phyloP scores from a whole-genome alignment of 1,139 yeast species.

The Arxiozyma slooffiae region DNA sequence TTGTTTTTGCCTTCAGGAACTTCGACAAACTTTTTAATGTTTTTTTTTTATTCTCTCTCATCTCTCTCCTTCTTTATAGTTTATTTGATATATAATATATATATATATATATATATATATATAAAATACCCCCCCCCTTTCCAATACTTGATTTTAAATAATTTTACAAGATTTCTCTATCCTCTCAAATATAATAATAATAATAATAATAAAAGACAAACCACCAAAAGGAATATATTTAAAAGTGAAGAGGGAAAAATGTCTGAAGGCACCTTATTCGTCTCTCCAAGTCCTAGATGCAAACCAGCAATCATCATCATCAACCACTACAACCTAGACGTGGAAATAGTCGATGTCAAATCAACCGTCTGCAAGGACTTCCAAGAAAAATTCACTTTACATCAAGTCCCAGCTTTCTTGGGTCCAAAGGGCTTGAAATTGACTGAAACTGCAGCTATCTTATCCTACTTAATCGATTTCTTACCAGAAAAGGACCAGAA shows the following conservation, averaged over 20 bases:
- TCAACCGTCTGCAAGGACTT: constrained; percentile 32
- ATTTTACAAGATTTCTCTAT: too few relatives aligned
- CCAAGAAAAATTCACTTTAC: constrained; percentile 55
- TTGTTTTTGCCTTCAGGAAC: too few relatives aligned
- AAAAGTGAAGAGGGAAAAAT: too few relatives aligned
- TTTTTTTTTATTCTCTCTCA: too few relatives aligned
- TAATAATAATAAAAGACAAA: not conserved
- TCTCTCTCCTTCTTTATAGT: too few relatives aligned
- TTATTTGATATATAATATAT: too few relatives aligned
- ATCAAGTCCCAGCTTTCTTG: constrained; percentile 64
- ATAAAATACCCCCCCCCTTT: too few relatives aligned
- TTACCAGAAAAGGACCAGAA: constrained; percentile 19
- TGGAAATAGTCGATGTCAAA: constrained; percentile 44
- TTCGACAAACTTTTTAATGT: too few relatives aligned
- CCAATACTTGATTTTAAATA: too few relatives aligned
- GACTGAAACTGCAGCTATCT: constrained; percentile 69
- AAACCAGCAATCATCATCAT: constrained; percentile 67
- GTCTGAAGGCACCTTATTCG: constrained; percentile 59
- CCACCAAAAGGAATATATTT: too few relatives aligned
- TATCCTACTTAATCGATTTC: constrained; percentile 28
- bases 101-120: too few relatives aligned
- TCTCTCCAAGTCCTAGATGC: constrained; percentile 38
- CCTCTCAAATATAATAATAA: too few relatives aligned
- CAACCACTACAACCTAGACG: constrained; percentile 67
- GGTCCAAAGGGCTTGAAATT: constrained; percentile 75